These are phyloP conservation scores for Zarea fungicola DNA, from an alignment of 2,329 filamentous ascomycete genomes.

Conservation along the genomic window DNA sequence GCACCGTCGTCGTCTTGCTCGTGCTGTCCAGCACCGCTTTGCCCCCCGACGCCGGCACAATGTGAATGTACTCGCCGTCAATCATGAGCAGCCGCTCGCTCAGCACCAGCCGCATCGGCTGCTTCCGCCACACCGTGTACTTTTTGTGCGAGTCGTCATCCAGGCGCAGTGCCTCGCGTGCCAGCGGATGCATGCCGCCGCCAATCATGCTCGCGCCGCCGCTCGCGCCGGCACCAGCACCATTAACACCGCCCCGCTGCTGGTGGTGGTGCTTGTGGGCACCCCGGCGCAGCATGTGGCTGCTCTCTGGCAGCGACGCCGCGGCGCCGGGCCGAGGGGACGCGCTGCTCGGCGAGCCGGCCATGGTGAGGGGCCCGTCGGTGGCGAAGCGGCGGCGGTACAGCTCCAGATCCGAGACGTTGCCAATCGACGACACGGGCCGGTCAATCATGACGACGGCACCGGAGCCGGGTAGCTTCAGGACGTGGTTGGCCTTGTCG, in stretches of 20 bases:
- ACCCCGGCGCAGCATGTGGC: conserved; percentile 11
- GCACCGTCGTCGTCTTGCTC: conserved; percentile 73
- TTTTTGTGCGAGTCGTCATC: conserved; percentile 63
- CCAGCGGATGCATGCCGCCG: conserved; percentile 57
- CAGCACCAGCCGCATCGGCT: conserved; percentile 74
- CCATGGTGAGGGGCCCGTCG: conserved; percentile 64
- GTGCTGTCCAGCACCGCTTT: conserved; percentile 59
- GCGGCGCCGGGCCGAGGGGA: conserved; percentile 56
- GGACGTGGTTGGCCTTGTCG: conserved; percentile 72
- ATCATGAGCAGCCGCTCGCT: conserved; percentile 74
- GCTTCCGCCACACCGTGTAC: conserved; percentile 76
- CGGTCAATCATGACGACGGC: conserved; percentile 72
- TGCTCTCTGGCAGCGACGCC: conserved; percentile 42
- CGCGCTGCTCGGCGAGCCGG: conserved; percentile 62
- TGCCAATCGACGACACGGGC: conserved; percentile 72
- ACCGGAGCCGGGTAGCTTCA: conserved; percentile 70
- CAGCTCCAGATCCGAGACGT: conserved; percentile 69
- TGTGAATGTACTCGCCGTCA: conserved; percentile 81
- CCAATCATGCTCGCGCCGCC: conserved; percentile 43
- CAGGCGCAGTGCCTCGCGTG: conserved; percentile 56
- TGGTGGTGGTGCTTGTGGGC: conserved; percentile 19
- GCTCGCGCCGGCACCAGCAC: conserved; percentile 24
- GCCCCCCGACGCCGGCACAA: conserved; percentile 65
- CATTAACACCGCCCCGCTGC: conserved; percentile 48
- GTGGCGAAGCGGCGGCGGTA: conserved; percentile 69